Conservation (phyloP, 768 basidiomycete species). For the Calocybe gangraenosa region DNA sequence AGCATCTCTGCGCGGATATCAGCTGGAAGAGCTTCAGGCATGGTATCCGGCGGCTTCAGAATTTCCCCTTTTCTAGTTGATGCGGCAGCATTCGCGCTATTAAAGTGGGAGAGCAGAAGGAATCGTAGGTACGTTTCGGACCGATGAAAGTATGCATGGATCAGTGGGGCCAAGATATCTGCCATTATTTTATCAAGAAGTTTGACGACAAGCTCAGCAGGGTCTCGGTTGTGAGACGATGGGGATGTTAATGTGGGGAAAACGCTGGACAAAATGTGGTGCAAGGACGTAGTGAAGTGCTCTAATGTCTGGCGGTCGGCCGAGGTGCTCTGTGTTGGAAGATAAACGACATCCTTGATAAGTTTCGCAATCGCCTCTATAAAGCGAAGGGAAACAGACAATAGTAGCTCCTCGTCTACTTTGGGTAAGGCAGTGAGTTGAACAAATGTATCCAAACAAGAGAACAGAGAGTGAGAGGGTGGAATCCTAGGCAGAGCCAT, state of each 20-base stretch:
- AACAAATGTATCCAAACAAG: constrained; percentile 25
- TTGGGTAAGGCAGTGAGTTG: constrained; percentile 23
- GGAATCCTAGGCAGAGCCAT: constrained; percentile 8
- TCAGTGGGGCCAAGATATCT: constrained; percentile 14
- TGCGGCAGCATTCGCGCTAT: too few species aligned
- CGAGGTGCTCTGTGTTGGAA: not conserved
- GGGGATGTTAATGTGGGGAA: constrained; percentile 15
- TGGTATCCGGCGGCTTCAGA: constrained; percentile 8
- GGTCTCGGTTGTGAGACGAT: constrained; percentile 1
- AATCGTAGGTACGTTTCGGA: constrained; percentile 13
- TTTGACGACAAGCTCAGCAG: constrained; percentile 11
- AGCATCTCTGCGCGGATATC: constrained; percentile 26
- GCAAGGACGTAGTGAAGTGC: constrained; percentile 14
- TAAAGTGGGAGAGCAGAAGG: constrained; percentile 4
- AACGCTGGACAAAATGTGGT: constrained; percentile 15
- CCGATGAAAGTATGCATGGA: constrained; percentile 11
- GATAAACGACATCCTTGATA: constrained; percentile 10
- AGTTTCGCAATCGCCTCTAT: constrained; percentile 23
- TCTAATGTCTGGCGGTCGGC: constrained; percentile 19
- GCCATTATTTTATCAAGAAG: constrained; percentile 13
- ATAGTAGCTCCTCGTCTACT: constrained; percentile 20
- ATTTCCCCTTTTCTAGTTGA: not conserved
- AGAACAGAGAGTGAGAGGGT: constrained; percentile 20
- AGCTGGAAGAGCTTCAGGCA: constrained; percentile 9
- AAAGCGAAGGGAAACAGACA: constrained; percentile 25